Evolutionary conservation across 331 rosid species (phyloP), one percentile per base, ranked within the genome.

Genomic region (Malus hybrid): DNA sequence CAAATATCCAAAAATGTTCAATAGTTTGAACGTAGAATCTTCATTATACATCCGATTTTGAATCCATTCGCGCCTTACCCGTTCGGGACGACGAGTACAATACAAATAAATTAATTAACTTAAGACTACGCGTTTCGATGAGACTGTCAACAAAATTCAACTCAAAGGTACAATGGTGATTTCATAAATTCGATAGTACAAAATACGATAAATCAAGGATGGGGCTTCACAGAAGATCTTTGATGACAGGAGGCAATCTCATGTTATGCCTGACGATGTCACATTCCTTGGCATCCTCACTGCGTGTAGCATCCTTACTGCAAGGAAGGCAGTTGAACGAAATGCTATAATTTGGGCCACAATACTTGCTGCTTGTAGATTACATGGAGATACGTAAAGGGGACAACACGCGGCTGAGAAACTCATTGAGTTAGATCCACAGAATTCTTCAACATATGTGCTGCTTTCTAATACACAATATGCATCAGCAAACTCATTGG

Each of bases 241-340:
- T 63, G 73, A 82, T 63, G 84, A 87, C 84, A 87, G 91, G 97
- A 78, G 79, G 79, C 60, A 75, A 66, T 72, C 85, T 74, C 30
- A 48, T 18, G 81, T 93, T 71, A 36, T 32, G 70, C 91, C 97
- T 10, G 98, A 89, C 42, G 91, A 88, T 71, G 88, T 93, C 75
- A 91, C 96, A 20, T 89, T 91, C 79, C 97, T 93, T 62, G 97
- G 98, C 20, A 88, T 93, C 82, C 96, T 93, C 70, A 89, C 92
- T 52, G 97, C 96, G 6, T 91, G 96, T 75, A 91, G 98, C 44
- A 39, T 39, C 44, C 44, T 76, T 96, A 91, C 46, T 82, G 85
- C 93, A 18, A 93, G 98, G 72, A 82, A 65, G 60, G 88, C 78
- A 13, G 53, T 52, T 1, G 86, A 90, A 78, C 97, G 97, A 22